Base-by-base conservation (phyloP, 108 stramenopile genomes). In the Fragilariopsis cylindrus region DNA sequence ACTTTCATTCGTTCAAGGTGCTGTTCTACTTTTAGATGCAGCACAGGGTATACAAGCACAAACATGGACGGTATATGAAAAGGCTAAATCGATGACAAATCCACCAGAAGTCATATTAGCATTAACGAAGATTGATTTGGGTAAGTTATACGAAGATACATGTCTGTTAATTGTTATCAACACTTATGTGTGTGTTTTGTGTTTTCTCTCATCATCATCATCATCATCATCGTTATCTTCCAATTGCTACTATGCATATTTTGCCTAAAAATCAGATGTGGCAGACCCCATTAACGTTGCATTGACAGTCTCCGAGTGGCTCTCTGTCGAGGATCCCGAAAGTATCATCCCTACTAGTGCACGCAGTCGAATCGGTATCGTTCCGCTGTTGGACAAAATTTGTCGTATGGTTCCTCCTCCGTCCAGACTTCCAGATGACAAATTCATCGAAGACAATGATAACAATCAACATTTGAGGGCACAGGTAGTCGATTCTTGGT, bases 11-110 rank as follows among this genome's bases (percentile, higher is more conserved):
- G 98, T 98, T 44, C 94, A 99, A 76, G 99, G 99, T 4, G 98
- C 98, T 7, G 85, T 99, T 0, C 54, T 90, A 7, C 77, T 99
- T 6, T 88, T 99, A 62, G 99, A 98, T 70, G 84, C 94, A 2
- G 82, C 95, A 7, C 98, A 98, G 69, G 98, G 99, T 44, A 95
- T 98, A 5, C 97, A 99, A 76, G 99, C 99, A 4, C 99, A 99
- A 67, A 97, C 99, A 3, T 85, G 98, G 76, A 95, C 91, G 65
- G 98, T 98, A 7, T 86, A 95, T 71, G 96, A 97, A 78, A 94
- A 95, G 74, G 98, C 98, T 11, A 85, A 86, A 57, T 80, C 85
- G 9, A 82, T 92, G 79, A 75, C 77, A 19, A 66, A 79, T 41
- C 76, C 71, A 47, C 82, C 77, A 57, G 86, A 78, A 77, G 53